Conservation (phyloP, 108 stramenopile species). For the Nitzschia sp. region DNA sequence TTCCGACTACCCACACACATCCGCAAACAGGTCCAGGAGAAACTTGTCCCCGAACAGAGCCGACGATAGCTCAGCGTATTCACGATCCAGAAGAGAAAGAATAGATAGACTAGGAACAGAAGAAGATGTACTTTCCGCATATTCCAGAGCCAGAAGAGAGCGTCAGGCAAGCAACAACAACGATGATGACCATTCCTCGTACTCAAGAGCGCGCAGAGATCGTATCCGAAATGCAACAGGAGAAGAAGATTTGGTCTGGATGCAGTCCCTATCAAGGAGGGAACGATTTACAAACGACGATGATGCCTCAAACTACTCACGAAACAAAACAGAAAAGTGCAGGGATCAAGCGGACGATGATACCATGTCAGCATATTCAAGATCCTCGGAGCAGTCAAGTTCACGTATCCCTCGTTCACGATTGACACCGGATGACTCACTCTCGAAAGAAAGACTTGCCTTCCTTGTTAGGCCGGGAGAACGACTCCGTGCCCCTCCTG, state of each 20-base stretch:
- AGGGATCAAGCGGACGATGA: background rate
- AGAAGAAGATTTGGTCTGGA: no score
- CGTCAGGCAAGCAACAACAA: background rate
- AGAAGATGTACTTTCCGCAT: conserved; percentile 2
- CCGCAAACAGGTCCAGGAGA: background rate
- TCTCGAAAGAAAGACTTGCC: no score
- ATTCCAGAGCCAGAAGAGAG: background rate
- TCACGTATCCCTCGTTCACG: no score
- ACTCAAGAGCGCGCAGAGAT: background rate
- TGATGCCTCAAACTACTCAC: background rate
- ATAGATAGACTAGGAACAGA: background rate
- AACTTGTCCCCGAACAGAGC: background rate
- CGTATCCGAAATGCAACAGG: background rate
- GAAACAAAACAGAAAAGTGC: background rate
- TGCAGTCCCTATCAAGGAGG: no score
- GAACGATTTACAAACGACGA: background rate
- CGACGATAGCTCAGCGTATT: background rate
- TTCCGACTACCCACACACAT: no score
- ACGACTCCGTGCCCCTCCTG: background rate
- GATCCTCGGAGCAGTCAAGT: background rate
- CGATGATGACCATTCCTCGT: background rate
- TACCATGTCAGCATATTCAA: conserved; percentile 7
- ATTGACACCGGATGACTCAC: no score
- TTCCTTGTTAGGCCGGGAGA: no score
- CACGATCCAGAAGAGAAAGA: conserved; percentile 6